Evolutionary conservation across 2,329 filamentous ascomycete species (phyloP), one percentile per base, ranked within the genome.

Genomic region (Ophioceras dolichostomum): DNA sequence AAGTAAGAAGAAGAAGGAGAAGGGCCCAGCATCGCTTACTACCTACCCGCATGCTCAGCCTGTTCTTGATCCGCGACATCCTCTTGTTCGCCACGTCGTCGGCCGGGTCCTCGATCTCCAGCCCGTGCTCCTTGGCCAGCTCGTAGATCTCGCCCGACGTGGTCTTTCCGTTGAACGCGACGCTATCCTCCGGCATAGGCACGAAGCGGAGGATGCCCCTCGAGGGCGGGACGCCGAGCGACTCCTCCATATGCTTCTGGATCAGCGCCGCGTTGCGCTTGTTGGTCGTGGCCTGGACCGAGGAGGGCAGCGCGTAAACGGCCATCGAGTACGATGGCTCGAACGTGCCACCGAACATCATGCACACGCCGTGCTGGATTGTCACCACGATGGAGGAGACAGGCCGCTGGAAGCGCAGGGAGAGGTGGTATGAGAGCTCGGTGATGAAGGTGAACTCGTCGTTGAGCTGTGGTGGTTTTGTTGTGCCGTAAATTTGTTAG

Each of bases 241-340:
- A 67, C 18, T 85, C 79, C 12, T 76, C 67, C 56, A 94, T 70
- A 53, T 83, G 79, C n/a, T 65, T 67, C 52, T 91, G 83, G 4
- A 93, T 71, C 14, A 93, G 60, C n/a, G 70, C 68, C 1, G 84
- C 76, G 55, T 89, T 91, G 43, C 35, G 76, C 54, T 83, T 82
- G 60, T 94, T 94, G 37, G 76, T 84, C 4, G 76, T 71, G 0
- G 83, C 74, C 42, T 79, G 77, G 40, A 91, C 62, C 45, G 84
- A 70, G 10, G 67, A 67, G 1, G 81, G 68, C 9, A 91, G 65
- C 1, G 84, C 78, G 26, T 72, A 79, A 41, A 94, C 72, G 24
- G 75, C 80, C 50, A 94, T 65, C 41, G 79, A 70, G 52, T 94
- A 95, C 16, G 84, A 83, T 4, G 84, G 81, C 36, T 87, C 80